Evolutionary conservation across 1,284 basidiomycete species (phyloP).

Genomic region (Cryptococcus neoformans): DNA sequence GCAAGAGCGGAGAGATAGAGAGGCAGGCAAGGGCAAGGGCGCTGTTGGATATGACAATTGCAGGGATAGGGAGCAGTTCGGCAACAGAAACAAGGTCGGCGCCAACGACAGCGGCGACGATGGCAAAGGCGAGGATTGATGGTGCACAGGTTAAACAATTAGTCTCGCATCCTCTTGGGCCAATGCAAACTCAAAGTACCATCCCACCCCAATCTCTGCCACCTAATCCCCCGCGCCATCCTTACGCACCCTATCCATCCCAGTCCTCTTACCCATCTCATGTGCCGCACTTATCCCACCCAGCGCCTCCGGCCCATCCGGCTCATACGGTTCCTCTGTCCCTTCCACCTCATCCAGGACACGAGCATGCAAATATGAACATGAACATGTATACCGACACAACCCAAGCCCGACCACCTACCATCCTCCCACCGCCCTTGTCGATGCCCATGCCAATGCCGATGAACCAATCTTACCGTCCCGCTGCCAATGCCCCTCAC

Average conservation of each 20-base stretch:
- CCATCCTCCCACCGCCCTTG: too few species aligned
- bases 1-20: constrained; percentile 13
- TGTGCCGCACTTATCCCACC: neutral
- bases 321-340: neutral
- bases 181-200: neutral
- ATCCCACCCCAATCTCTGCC: neutral
- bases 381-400: too few species aligned
- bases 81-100: neutral
- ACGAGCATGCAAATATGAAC: neutral
- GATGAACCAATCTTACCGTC: too few species aligned
- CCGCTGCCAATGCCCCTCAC: too few species aligned
- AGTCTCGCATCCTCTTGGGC: neutral
- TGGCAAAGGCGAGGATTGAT: neutral
- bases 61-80: constrained; percentile 10
- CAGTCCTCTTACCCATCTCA: neutral
- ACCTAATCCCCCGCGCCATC: neutral
- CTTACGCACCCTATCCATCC: neutral
- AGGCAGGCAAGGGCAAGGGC: constrained; percentile 24
- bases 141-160: neutral
- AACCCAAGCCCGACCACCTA: too few species aligned
- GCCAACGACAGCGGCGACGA: neutral
- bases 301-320: neutral
- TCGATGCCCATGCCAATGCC: too few species aligned
- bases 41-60: constrained; percentile 31
- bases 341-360: neutral